Conservation (phyloP, 129 eudicot genomes). For the Kitagawia praeruptora region DNA sequence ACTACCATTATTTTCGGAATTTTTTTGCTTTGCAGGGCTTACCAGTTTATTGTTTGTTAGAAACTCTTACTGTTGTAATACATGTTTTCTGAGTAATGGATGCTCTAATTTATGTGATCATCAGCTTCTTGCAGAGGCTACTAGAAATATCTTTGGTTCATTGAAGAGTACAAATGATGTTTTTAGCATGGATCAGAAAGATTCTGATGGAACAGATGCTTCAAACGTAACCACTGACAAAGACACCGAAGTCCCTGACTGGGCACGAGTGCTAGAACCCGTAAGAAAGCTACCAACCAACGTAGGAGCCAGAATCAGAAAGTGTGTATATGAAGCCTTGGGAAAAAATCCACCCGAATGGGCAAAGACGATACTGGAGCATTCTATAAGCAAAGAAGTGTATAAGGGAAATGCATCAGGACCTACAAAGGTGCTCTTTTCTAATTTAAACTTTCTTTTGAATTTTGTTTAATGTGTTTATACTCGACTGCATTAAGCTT, state of each 20-base stretch:
- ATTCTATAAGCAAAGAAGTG: conserved; percentile 87
- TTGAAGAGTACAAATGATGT: conserved; percentile 34
- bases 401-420: conserved; percentile 99
- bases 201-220: conserved; percentile 41
- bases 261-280: conserved; percentile 87
- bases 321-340: conserved; percentile 67
- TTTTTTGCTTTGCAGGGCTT: not conserved
- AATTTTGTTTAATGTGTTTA: not conserved
- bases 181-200: conserved; percentile 36
- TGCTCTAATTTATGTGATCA: conserved; percentile 17
- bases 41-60: not conserved
- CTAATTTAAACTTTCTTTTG: not conserved
- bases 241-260: conserved; percentile 56
- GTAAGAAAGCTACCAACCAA: conserved; percentile 94
- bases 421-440: conserved; percentile 78
- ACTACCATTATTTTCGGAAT: not conserved
- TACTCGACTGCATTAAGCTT: not conserved
- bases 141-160: conserved; percentile 59
- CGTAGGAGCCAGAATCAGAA: conserved; percentile 90
- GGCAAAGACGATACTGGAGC: conserved; percentile 69
- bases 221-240: conserved; percentile 24
- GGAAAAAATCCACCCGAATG: conserved; percentile 82
- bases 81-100: conserved; percentile 5
- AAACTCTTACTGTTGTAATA: not conserved
- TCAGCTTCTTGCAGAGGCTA: conserved; percentile 92